A percentile compares a stretch with the other conserved stretches of the same genome.
Evolutionary conservation across 2,329 filamentous ascomycete genomes (phyloP).

Genomic region (Domatiomyces catenatus): DNA sequence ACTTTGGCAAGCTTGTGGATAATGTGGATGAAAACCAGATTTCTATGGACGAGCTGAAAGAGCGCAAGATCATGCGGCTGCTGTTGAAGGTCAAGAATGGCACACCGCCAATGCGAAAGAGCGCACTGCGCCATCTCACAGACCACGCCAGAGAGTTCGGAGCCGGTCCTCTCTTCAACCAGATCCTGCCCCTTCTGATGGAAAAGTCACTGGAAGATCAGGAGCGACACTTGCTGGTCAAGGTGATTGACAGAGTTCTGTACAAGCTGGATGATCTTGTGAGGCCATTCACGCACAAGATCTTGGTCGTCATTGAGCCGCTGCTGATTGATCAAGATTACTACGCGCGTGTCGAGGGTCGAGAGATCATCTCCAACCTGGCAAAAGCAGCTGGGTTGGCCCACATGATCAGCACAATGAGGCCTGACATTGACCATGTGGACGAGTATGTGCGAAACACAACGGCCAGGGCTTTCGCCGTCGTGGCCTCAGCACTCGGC

Average conservation of each 20-base stretch:
- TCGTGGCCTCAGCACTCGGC: conserved; percentile 87
- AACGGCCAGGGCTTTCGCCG: conserved; percentile 88
- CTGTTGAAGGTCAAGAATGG: conserved; percentile 98
- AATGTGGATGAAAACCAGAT: conserved; percentile 81
- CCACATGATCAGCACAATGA: conserved; percentile 99
- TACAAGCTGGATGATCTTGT: conserved; percentile 98
- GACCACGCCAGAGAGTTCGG: conserved; percentile 96
- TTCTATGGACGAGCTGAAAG: conserved; percentile 89
- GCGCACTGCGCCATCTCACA: conserved; percentile 86
- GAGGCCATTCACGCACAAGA: conserved; percentile 93
- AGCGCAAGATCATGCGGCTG: conserved; percentile 95
- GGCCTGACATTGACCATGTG: conserved; percentile 94
- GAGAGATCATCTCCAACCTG: conserved; percentile 96
- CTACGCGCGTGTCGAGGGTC: conserved; percentile 92
- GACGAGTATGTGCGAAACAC: conserved; percentile 98
- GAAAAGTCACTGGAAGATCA: conserved; percentile 96
- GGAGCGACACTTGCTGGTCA: conserved; percentile 93
- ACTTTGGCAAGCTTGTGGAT: conserved; percentile 95
- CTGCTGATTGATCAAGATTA: conserved; percentile 98
- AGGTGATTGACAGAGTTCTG: conserved; percentile 94
- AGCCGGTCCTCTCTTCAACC: conserved; percentile 85
- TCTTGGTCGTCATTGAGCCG: conserved; percentile 96
- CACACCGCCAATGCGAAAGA: conserved; percentile 97
- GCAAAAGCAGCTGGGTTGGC: conserved; percentile 92
- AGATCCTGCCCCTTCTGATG: conserved; percentile 93